These are phyloP conservation scores for Malus hybrid DNA, from an alignment of 331 rosid genomes.

Conservation along the genomic window DNA sequence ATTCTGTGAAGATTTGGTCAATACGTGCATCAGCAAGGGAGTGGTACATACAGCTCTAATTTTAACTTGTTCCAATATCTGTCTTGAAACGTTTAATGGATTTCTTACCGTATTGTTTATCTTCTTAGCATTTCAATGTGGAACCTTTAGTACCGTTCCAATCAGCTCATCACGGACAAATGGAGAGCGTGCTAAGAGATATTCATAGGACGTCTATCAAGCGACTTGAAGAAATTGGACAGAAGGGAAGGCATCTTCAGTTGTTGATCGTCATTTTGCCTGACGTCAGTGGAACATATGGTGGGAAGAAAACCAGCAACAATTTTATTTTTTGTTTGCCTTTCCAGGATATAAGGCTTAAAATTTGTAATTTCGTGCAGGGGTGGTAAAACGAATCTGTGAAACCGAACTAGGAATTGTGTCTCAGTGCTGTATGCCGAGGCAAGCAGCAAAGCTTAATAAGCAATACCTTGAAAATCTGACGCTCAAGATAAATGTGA, in stretches of 20 bases:
- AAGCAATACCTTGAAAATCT: slow-evolving; percentile 42
- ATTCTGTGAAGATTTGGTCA: slow-evolving; percentile 27
- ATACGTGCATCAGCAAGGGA: slow-evolving; percentile 45
- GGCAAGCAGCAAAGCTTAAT: slow-evolving; percentile 12
- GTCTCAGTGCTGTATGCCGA: slow-evolving; percentile 48
- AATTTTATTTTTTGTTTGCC: background rate
- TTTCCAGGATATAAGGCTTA: no score
- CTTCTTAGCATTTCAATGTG: slow-evolving; percentile 13
- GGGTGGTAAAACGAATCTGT: slow-evolving; percentile 32
- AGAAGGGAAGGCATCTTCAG: slow-evolving; percentile 14
- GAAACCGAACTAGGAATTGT: slow-evolving; percentile 53
- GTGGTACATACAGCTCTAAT: slow-evolving; percentile 18
- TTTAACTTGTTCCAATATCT: background rate
- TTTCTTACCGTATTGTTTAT: background rate
- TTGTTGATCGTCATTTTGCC: slow-evolving; percentile 39
- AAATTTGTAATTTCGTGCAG: slow-evolving; percentile 5
- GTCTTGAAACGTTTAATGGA: background rate
- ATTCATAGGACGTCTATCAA: slow-evolving; percentile 9
- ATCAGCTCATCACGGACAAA: background rate
- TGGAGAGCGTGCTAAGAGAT: slow-evolving; percentile 16
- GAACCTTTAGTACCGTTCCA: slow-evolving; percentile 15
- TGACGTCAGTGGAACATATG: slow-evolving; percentile 32
- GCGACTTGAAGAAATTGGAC: background rate
- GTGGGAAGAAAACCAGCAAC: slow-evolving; percentile 10
- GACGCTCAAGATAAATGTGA: slow-evolving; percentile 51